phyloP scores from a whole-genome alignment of 1,139 yeast genomes.

The Kurtzmaniella quercitrusa region DNA sequence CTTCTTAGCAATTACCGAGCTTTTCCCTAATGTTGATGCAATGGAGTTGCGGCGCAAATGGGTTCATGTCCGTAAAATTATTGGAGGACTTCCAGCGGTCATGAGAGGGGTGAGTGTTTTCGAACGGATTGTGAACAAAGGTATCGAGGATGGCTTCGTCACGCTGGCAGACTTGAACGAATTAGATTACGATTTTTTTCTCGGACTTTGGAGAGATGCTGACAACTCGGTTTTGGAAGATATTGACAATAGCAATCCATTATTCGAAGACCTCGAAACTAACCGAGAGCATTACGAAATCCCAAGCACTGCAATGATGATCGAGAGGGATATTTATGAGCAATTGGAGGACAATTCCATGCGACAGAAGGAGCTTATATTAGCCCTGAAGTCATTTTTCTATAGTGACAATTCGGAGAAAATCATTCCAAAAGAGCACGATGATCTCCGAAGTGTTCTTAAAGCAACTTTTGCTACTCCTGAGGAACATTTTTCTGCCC shows the following conservation, averaged over 20 bases:
- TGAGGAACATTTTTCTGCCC: constrained; percentile 41
- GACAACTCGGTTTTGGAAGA: constrained; percentile 34
- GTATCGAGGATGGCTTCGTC: constrained; percentile 49
- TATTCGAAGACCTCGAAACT: constrained; percentile 24
- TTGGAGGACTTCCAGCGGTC: constrained; percentile 53
- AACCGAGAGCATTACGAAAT: constrained; percentile 28
- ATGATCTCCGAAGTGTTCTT: constrained; percentile 34
- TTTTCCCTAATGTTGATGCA: constrained; percentile 35
- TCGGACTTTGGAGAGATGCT: constrained; percentile 55
- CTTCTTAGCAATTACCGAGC: constrained; percentile 51
- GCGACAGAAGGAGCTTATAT: constrained; percentile 50
- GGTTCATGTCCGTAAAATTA: constrained; percentile 53
- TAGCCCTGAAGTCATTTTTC: constrained; percentile 37
- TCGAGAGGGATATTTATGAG: constrained; percentile 25
- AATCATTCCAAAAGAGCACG: constrained; percentile 20
- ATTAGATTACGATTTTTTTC: constrained; percentile 45
- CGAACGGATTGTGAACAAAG: constrained; percentile 52
- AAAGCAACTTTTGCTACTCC: constrained; percentile 64
- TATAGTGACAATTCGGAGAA: constrained; percentile 16
- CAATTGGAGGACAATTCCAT: constrained; percentile 46
- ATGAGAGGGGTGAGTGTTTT: constrained; percentile 53
- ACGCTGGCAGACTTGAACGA: constrained; percentile 41
- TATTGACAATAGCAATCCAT: constrained; percentile 30
- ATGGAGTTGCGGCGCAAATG: constrained; percentile 52
- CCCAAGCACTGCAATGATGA: constrained; percentile 15